Evolutionary conservation across 495 filamentous ascomycete genomes (phyloP).

Genomic region (Parathielavia appendiculata): DNA sequence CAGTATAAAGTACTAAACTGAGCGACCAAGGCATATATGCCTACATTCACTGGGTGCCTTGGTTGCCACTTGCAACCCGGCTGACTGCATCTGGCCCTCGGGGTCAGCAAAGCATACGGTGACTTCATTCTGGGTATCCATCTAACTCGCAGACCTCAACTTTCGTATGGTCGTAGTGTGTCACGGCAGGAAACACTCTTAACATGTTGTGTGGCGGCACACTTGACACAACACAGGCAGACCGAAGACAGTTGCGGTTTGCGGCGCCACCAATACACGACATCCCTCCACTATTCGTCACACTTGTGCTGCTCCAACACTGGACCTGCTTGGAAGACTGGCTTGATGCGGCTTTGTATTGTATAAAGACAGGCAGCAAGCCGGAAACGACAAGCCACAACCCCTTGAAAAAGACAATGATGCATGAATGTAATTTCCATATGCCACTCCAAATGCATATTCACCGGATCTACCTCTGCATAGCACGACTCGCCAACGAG

Average conservation of each 20-base stretch:
- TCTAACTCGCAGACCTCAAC: not conserved
- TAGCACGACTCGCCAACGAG: not conserved
- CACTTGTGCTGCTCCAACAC: slow-evolving; percentile 6
- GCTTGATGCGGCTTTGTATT: no score
- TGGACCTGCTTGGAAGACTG: no score
- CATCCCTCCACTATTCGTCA: not conserved
- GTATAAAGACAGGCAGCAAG: no score
- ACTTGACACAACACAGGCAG: not conserved
- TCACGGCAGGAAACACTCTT: not conserved
- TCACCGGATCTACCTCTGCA: slow-evolving; percentile 7
- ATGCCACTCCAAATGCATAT: not conserved
- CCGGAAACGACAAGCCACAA: not conserved
- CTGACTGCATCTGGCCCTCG: no score
- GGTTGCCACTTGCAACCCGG: no score
- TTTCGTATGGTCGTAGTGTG: no score
- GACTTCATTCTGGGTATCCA: no score
- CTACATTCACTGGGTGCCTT: no score
- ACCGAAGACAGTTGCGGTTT: slow-evolving; percentile 1
- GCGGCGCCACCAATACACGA: not conserved
- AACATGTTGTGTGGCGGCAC: not conserved
- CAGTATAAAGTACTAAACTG: no score
- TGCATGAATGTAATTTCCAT: not conserved
- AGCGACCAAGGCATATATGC: no score
- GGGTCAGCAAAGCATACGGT: no score
- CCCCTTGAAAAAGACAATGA: not conserved